A percentile compares a stretch with the other conserved stretches of the same genome.
Evolutionary conservation across 306 rosid genomes (phyloP).

Genomic region (Gynostemma pentaphyllum): DNA sequence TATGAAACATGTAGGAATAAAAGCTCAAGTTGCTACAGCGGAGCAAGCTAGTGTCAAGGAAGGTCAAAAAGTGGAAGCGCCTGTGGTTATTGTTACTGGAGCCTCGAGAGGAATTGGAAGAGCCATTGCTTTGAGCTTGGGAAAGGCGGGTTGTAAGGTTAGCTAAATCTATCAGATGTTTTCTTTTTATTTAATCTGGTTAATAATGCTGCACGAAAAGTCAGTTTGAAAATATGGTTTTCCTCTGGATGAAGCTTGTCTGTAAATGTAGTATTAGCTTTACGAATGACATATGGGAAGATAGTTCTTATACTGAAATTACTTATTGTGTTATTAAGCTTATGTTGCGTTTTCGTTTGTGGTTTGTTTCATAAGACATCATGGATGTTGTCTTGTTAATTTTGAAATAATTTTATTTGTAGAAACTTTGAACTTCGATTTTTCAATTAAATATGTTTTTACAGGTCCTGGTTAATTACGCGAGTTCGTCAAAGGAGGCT

Average conservation of each 20-base stretch:
- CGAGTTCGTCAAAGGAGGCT: slow-evolving; percentile 88
- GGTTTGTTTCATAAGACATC: neutral
- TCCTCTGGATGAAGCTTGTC: neutral
- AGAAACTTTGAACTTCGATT: neutral
- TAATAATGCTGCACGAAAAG: neutral
- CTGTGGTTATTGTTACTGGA: slow-evolving; percentile 85
- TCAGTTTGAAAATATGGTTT: neutral
- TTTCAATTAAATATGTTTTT: slow-evolving; percentile 10
- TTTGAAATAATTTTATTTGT: neutral
- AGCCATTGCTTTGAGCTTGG: slow-evolving; percentile 72
- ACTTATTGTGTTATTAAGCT: neutral
- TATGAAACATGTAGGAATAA: slow-evolving; percentile 34
- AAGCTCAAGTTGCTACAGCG: slow-evolving; percentile 69
- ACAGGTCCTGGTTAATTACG: slow-evolving; percentile 85
- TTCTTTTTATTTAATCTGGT: no score
- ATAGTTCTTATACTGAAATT: neutral
- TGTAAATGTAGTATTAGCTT: neutral
- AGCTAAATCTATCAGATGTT: slow-evolving; percentile 13
- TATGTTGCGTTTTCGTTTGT: neutral
- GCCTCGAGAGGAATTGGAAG: slow-evolving; percentile 91
- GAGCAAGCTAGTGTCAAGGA: slow-evolving; percentile 44
- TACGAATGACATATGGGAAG: neutral
- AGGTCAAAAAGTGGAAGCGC: slow-evolving; percentile 49
- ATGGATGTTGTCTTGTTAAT: neutral
- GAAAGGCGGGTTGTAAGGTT: slow-evolving; percentile 96